phyloP scores from a whole-genome alignment of 176 grass and related monocot genomes.

The Coix lacrymajobi region DNA sequence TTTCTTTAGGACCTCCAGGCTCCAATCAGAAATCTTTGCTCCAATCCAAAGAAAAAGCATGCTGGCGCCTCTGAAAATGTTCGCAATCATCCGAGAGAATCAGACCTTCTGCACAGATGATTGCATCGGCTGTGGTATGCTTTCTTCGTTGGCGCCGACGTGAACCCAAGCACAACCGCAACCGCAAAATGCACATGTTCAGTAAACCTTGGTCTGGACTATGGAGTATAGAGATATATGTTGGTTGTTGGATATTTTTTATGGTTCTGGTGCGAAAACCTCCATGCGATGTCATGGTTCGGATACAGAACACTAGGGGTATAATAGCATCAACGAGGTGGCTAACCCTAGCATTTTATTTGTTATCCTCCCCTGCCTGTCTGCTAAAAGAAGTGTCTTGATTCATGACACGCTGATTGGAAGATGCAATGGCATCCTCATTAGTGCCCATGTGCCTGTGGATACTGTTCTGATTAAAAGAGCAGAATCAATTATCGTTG shows the following conservation, averaged over 20 bases:
- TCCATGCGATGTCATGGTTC: slow-evolving; percentile 15
- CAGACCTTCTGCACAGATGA: slow-evolving; percentile 22
- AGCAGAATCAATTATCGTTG: slow-evolving; percentile 12
- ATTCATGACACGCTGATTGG: slow-evolving; percentile 31
- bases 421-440: slow-evolving; percentile 31
- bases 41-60: slow-evolving; percentile 32
- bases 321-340: slow-evolving; percentile 23
- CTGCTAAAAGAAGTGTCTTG: slow-evolving; percentile 20
- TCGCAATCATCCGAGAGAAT: slow-evolving; percentile 29
- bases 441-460: slow-evolving; percentile 30
- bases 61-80: slow-evolving; percentile 25
- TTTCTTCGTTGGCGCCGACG: slow-evolving; percentile 9
- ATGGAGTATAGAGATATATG: slow-evolving; percentile 9
- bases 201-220: slow-evolving; percentile 7
- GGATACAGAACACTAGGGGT: not conserved
- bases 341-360: slow-evolving; percentile 25
- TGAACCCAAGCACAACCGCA: not conserved
- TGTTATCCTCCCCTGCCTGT: slow-evolving; percentile 19
- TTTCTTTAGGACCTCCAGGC: slow-evolving; percentile 36
- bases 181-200: slow-evolving; percentile 30
- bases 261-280: slow-evolving; percentile 6
- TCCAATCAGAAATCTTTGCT: slow-evolving; percentile 25
- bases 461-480: slow-evolving; percentile 39
- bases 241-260: slow-evolving; percentile 14
- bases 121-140: slow-evolving; percentile 4